phyloP scores from a whole-genome alignment of 164 flowering plant species.

The Nelumbo lutea region DNA sequence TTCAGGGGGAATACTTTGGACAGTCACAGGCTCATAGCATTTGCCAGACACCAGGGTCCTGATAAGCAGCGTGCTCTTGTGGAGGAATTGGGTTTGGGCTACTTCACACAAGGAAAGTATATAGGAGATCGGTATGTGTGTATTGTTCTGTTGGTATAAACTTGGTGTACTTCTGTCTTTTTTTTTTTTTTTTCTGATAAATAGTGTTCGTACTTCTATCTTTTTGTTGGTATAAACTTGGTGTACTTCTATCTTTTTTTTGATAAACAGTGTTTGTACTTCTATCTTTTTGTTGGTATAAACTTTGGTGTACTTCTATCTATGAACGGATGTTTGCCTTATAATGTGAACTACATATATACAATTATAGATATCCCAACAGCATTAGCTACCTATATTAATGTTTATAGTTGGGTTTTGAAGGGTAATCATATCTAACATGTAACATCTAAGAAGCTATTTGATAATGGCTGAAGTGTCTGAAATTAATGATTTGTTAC shows the following conservation, averaged over 20 bases:
- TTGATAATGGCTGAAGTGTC: no score
- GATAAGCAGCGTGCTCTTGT: conserved; percentile 84
- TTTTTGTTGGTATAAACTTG: neutral
- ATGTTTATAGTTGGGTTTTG: no score
- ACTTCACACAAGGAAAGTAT: conserved; percentile 78
- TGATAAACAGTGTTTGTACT: neutral
- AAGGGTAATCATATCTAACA: no score
- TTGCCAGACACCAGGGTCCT: conserved; percentile 63
- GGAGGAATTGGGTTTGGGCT: conserved; percentile 73
- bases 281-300: neutral
- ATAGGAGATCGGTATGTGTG: conserved; percentile 68
- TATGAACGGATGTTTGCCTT: no score
- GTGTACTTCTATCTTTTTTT: neutral
- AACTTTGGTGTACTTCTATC: no score
- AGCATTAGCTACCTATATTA: no score
- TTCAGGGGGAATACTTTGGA: conserved; percentile 87
- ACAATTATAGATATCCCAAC: no score
- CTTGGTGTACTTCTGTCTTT: neutral
- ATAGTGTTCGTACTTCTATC: neutral
- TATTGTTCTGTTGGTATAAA: neutral
- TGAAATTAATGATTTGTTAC: no score
- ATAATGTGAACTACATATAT: no score
- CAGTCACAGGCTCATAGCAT: conserved; percentile 81
- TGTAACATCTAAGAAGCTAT: no score
- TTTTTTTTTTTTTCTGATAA: neutral